Base-by-base conservation (phyloP, 192 early-diverging fungal genomes). In the Allomyces macrogynus region DNA sequence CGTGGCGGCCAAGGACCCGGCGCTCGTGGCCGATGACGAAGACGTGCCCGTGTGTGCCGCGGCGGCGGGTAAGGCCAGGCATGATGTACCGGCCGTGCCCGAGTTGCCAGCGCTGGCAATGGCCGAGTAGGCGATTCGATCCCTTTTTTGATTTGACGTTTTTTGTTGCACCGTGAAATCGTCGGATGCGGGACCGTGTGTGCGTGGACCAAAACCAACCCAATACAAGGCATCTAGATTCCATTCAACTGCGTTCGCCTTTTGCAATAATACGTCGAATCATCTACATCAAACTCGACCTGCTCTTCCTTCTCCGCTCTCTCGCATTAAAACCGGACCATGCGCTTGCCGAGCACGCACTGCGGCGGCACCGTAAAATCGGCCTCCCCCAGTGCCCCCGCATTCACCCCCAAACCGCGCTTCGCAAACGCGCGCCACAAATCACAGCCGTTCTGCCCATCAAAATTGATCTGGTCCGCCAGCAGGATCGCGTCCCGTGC, bases 381-480 rank as follows among this genome's bases (percentile, higher is more conserved):
- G 18, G 63, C 24, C 23, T 43, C 62, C 5, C 44, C 23, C 43
- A 63, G 68, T 69, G 44, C 69, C 72, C 67, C 69, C 26, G 63
- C 27, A 0, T 67, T 67, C n/a, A 65, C 24, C 1, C 64, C 64
- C 65, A 77, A 73, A 2, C 76, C 76, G 54, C 70, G 69, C 1
- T 68, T 67, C 24, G 75, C 76, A 24, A 77, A 68, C 62, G 73
- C 67, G 10, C 70, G 71, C 76, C 76, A 77, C 68, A 57, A 16
- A n/a, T 57, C 49, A 10, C 49, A 57, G 12, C 1, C 49, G 5
- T 57, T 57, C 49, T 14, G 16, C 12, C 49, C 49, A 14, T 57
- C 20, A n/a, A 57, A 57, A n/a, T 57, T 57, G 16, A 20, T 14
- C 49, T 57, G 49, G 49, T 57, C 49, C 16, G 49, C 49, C 49